Conservation (phyloP, 306 rosid species). For the Trifolium repens region DNA sequence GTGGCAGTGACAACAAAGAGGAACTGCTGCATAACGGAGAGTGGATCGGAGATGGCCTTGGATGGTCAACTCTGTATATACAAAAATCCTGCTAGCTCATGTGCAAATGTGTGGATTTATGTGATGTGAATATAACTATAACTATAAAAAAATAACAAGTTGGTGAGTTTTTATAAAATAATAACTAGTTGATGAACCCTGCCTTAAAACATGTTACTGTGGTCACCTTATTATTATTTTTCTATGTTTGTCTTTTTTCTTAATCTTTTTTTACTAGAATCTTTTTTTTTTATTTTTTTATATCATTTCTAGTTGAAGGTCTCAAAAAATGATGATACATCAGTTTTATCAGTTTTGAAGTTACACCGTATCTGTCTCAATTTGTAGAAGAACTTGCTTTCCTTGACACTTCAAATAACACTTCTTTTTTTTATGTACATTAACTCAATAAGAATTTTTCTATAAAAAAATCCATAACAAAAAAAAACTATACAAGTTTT, state of each 20-base stretch:
- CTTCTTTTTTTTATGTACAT: background rate
- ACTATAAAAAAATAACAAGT: background rate
- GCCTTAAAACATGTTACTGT: background rate
- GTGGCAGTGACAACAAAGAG: background rate
- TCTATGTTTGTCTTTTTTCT: background rate
- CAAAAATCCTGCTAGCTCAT: background rate
- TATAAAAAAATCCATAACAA: background rate
- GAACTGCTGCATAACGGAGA: conserved; percentile 8
- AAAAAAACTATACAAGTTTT: background rate
- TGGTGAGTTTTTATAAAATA: background rate
- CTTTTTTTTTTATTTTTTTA: background rate
- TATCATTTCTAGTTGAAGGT: background rate
- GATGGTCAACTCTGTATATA: conserved; percentile 9
- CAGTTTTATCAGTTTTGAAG: background rate
- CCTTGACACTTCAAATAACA: background rate
- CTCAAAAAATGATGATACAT: background rate
- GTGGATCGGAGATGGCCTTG: background rate
- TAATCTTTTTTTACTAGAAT: background rate
- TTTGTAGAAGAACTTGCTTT: background rate
- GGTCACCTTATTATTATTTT: background rate
- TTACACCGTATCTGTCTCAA: background rate
- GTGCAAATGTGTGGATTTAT: background rate
- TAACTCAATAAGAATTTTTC: background rate
- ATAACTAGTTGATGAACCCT: conserved; percentile 2
- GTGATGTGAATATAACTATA: conserved; percentile 1